Conservation (phyloP, 192 early-diverging fungal species). For the Umbelopsis isabellina region DNA sequence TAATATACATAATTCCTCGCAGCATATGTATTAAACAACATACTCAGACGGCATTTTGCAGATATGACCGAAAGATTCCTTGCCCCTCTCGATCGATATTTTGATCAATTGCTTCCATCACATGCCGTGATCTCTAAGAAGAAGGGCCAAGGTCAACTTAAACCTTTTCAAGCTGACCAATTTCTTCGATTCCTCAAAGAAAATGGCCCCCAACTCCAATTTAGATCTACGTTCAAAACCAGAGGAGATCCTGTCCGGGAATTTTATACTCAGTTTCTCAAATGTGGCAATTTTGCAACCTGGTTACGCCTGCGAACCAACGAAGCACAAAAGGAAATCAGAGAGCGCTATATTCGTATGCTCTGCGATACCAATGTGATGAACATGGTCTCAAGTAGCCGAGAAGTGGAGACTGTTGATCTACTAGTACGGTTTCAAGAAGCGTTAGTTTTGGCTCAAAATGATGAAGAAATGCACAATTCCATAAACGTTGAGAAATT, state of each 20-base stretch:
- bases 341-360: conserved; percentile 17
- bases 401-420: background rate
- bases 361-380: conserved; percentile 5
- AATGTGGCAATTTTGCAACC: conserved; percentile 94
- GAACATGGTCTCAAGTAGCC: background rate
- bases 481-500: background rate
- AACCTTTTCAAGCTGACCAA: conserved; percentile 76
- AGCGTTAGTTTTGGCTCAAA: background rate
- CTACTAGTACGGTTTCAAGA: conserved; percentile 6
- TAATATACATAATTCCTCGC: conserved; percentile 12
- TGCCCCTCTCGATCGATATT: conserved; percentile 94
- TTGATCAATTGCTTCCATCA: conserved; percentile 80
- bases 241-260: conserved; percentile 66
- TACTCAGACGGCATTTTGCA: conserved; percentile 88
- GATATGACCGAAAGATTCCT: conserved; percentile 93
- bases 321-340: conserved; percentile 81
- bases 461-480: background rate
- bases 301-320: conserved; percentile 87
- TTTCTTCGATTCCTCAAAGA: conserved; percentile 69
- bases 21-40: conserved; percentile 87
- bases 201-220: conserved; percentile 52
- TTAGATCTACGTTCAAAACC: conserved; percentile 56
- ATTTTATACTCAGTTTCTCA: conserved; percentile 88
- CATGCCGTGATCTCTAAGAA: conserved; percentile 23
- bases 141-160: conserved; percentile 57